Evolutionary conservation across 148 eudicot species (phyloP), one percentile per base, ranked within the genome.

Genomic region (Camellia lanceoleosa): DNA sequence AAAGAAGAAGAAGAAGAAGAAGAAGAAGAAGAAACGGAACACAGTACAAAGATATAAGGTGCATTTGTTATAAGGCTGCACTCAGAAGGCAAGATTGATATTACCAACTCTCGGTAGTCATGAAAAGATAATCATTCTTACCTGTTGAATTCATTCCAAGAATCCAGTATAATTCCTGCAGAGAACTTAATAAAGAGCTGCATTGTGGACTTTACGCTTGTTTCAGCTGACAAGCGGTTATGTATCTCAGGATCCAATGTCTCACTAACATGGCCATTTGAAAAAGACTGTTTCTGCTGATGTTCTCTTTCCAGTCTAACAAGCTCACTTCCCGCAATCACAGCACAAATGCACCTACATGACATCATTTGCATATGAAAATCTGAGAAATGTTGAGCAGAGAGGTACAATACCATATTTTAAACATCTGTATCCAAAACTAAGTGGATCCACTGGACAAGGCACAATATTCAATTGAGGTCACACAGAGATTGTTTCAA

Each of bases 131-230:
- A 3, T 58, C 9, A 43, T 49, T 51, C 11, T 78, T 84, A 96
- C 99, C 99, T 88, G 90, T 88, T 90, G 79, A 62, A 79, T 87
- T 96, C 99, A 89, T 60, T 89, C 99, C 98, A 93, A 75, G 83
- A 88, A 83, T 96, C 98, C 68, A 96, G 84, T 74, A 90, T 84
- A 76, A 96, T 83, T 66, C 93, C 94, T 12, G 99, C 89, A 64
- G 98, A 90, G 85, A 93, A 83, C 80, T 89, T 94, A 55, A 92
- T 83, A 78, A 92, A 94, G 66, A 93, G 92, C 75, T 91, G 95
- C 85, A 96, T 81, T 78, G 90, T 85, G 72, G 91, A 90, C 84
- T 94, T 96, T 76, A 91, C 84, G 85, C 92, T 93, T 67, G 94
- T 85, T 88, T 93, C 97, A 71, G 92, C 90, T 5, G 97, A 89